Percentiles rank a stretch among this genome's conserved stretches.
Evolutionary conservation across 208 protist genomes (phyloP).

Genomic region (Crithidia sp.): DNA sequence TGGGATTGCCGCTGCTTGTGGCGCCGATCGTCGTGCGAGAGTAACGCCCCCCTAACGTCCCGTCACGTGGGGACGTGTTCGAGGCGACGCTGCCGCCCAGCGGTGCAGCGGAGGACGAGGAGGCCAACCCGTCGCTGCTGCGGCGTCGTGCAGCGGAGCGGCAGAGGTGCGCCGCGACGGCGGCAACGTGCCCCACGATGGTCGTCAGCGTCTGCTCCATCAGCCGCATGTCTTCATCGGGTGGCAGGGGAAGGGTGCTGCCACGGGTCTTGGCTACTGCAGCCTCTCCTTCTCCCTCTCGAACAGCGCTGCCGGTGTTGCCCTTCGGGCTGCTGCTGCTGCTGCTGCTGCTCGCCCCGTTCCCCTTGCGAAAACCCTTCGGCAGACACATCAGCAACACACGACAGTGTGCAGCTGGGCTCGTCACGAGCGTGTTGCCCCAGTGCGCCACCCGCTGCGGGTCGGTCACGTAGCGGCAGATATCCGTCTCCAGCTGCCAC

Average conservation of each 20-base stretch:
- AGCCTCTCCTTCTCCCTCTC: no score
- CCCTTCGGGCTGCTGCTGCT: no score
- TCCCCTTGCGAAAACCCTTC: not conserved
- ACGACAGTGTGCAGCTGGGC: slow-evolving; percentile 9
- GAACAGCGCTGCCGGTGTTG: no score
- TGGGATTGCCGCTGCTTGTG: not conserved
- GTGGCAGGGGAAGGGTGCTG: not conserved
- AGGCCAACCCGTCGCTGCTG: not conserved
- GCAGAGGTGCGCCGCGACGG: slow-evolving; percentile 34
- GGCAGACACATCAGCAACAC: slow-evolving; percentile 13
- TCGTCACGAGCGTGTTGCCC: slow-evolving; percentile 20
- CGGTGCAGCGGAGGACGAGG: no score
- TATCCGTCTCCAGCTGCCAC: slow-evolving; percentile 24
- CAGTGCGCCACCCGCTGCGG: slow-evolving; percentile 21
- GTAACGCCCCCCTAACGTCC: not conserved
- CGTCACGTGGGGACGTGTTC: not conserved
- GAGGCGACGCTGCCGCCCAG: not conserved
- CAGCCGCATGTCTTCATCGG: slow-evolving; percentile 16
- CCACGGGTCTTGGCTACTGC: no score
- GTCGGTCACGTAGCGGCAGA: slow-evolving; percentile 29
- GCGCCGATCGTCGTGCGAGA: not conserved
- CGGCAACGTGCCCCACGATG: slow-evolving; percentile 21
- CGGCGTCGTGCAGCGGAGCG: slow-evolving; percentile 22
- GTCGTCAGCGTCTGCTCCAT: slow-evolving; percentile 18
- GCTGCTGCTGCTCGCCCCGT: not conserved